These are phyloP conservation scores for Plasmodium falciparum DNA, from an alignment of 169 alveolate species.

Conservation along the genomic window DNA sequence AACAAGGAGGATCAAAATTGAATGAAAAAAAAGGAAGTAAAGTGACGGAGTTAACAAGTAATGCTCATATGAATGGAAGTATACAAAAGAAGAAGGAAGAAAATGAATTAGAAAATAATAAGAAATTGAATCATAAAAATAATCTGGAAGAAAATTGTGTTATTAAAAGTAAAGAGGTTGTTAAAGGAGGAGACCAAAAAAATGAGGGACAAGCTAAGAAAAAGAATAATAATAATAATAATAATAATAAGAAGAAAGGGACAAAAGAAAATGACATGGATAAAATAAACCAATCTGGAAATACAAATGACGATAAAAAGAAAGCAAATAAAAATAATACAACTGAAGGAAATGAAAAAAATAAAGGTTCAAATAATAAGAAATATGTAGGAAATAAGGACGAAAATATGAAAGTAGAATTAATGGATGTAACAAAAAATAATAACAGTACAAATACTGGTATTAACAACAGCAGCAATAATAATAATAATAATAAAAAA, in stretches of 20 bases:
- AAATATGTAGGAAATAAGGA: constrained; percentile 19
- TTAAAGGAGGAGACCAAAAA: not conserved
- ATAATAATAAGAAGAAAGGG: constrained; percentile 1
- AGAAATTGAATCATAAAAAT: not conserved
- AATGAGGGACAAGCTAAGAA: not conserved
- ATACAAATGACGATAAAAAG: not conserved
- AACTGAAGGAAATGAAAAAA: constrained; percentile 5
- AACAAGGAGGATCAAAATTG: constrained; percentile 17
- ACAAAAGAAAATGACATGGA: constrained; percentile 2
- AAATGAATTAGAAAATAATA: constrained; percentile 16
- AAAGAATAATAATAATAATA: not conserved
- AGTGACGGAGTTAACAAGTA: constrained; percentile 12
- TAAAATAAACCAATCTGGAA: not conserved
- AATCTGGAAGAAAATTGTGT: constrained; percentile 20
- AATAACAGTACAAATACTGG: not conserved
- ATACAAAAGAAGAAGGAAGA: constrained; percentile 25
- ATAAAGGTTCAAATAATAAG: constrained; percentile 8
- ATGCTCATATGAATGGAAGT: constrained; percentile 30
- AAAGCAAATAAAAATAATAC: not conserved
- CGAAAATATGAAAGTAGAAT: constrained; percentile 1
- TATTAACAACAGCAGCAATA: not conserved
- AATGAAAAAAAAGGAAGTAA: constrained; percentile 3
- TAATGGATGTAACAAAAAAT: not conserved
- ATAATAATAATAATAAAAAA: not conserved
- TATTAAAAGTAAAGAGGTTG: not conserved